Evolutionary conservation across 257 asterid species (phyloP), one percentile per base, ranked within the genome.

Genomic region (Handroanthus guayacan): DNA sequence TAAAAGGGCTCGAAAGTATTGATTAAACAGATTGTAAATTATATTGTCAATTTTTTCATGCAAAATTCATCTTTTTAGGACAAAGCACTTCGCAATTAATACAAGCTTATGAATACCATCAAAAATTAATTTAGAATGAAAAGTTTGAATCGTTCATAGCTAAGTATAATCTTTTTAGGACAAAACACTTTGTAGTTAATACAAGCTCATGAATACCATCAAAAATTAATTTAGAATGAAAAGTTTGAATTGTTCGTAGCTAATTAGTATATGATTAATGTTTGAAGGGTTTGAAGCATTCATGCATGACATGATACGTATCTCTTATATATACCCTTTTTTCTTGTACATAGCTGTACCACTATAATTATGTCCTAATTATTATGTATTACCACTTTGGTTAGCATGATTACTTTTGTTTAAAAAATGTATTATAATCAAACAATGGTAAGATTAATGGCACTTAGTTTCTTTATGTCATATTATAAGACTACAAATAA

Each of bases 261-360:
- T 3, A 25, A 25, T n/a, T n/a, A n/a, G n/a, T n/a, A 25, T 25
- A 25, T 52, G 20, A 6, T 54, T 54, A 54, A 54, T 16, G 60
- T 54, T 54, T 54, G 31, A 14, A 52, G 60, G 16, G 17, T 17
- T 25, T 25, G 31, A 25, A 2, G 6, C 5, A 17, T 9, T 52
- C 64, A 51, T 71, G 62, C 62, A 39, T 14, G 75, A 41, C 37
- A n/a, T 1, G 43, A 55, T 37, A 70, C 48, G 75, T 54, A 38
- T 71, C 56, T 39, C 39, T 71, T 37, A 34, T 11, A 39, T 17
- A 48, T 56, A 16, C 16, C 14, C 9, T 48, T 11, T 41, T 71
- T 71, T 54, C 66, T 54, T 11, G 7, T 38, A 69, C 13, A 58
- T 12, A 10, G 17, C 10, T 9, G 37, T 61, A 34, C 45, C 67